These are phyloP conservation scores for Primulina eburnea DNA, from an alignment of 257 asterid species.

Conservation along the genomic window DNA sequence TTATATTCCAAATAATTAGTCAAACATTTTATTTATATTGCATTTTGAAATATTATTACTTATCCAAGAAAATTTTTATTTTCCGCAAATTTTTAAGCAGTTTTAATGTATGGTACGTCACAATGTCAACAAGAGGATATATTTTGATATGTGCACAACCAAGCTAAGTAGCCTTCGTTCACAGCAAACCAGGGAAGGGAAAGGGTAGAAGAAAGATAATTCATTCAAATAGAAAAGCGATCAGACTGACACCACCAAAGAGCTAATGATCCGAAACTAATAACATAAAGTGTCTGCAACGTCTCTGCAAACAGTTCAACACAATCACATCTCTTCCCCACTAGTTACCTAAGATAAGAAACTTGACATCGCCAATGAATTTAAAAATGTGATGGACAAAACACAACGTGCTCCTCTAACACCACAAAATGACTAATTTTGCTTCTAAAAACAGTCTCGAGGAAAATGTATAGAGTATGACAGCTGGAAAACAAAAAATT, in stretches of 20 bases:
- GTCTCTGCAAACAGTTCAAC: not conserved
- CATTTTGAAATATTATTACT: too few species aligned
- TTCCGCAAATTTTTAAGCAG: too few species aligned
- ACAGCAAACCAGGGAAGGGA: not conserved
- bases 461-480: slow-evolving; percentile 16
- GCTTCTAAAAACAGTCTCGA: not conserved
- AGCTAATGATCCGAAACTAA: not conserved
- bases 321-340: not conserved
- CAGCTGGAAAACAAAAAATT: not conserved
- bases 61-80: too few species aligned
- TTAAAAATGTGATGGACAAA: not conserved
- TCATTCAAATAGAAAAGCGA: not conserved
- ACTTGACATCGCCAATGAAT: not conserved
- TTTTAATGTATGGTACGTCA: too few species aligned
- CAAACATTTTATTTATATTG: too few species aligned
- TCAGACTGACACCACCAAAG: not conserved
- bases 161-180: not conserved
- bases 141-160: slow-evolving; percentile 6
- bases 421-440: not conserved
- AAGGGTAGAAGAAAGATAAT: not conserved
- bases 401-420: not conserved
- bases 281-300: not conserved
- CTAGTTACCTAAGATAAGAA: not conserved
- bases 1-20: too few species aligned
- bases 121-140: not conserved